Evolutionary conservation across 2,329 filamentous ascomycete species (phyloP).

Genomic region (Phyllosticta citribraziliensis): DNA sequence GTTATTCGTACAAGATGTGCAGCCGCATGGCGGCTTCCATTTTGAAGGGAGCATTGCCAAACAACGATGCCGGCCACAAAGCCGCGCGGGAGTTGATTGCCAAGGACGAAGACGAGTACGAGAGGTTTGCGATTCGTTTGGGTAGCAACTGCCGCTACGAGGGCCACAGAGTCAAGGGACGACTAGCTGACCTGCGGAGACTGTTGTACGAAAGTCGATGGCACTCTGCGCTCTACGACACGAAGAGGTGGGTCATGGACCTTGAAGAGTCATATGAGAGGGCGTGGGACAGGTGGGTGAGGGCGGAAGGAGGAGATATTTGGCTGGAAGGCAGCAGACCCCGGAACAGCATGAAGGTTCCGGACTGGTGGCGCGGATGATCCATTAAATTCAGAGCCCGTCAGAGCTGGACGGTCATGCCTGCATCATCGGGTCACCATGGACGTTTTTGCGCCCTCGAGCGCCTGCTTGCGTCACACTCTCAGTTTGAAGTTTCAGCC

Average conservation of each 20-base stretch:
- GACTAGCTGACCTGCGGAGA: constrained; percentile 68
- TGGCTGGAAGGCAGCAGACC: constrained; percentile 47
- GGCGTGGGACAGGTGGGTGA: constrained; percentile 83
- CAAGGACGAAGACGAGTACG: constrained; percentile 70
- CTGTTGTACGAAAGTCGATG: constrained; percentile 77
- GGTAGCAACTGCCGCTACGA: constrained; percentile 23
- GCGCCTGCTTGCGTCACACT: neutral
- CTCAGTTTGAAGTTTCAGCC: too few species aligned
- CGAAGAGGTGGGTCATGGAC: constrained; percentile 79
- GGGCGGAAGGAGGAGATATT: constrained; percentile 83
- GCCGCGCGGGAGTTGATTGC: constrained; percentile 71
- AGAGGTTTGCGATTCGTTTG: constrained; percentile 44
- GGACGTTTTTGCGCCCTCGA: neutral
- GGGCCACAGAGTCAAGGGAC: constrained; percentile 40
- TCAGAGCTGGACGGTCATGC: neutral
- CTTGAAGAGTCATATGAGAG: constrained; percentile 80
- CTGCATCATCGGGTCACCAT: neutral
- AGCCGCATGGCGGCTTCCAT: constrained; percentile 96
- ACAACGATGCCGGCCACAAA: constrained; percentile 52
- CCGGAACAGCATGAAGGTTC: neutral
- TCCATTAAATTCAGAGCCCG: neutral
- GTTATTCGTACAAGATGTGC: constrained; percentile 98
- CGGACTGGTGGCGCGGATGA: neutral
- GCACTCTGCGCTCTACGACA: constrained; percentile 84
- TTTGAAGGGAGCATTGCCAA: constrained; percentile 76